Percentiles rank a stretch among this genome's conserved stretches.
Evolutionary conservation across 495 filamentous ascomycete species (phyloP).

Genomic region (Annulohypoxylon moriforme): DNA sequence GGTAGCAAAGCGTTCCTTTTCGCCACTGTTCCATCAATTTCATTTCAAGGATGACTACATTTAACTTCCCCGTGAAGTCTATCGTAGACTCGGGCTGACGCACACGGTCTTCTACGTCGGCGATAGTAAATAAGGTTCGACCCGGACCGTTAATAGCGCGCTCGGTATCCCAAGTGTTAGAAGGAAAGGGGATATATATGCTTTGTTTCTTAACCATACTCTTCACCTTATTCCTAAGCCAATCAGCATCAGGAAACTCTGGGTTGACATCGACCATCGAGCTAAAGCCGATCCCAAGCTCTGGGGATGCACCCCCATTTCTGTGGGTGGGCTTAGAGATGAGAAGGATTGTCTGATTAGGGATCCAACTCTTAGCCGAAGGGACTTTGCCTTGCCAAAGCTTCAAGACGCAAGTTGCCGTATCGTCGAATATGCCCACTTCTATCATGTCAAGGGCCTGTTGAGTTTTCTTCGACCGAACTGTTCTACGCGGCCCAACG

Average conservation of each 20-base stretch:
- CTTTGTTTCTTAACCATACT: slow-evolving; percentile 64
- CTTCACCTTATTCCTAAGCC: slow-evolving; percentile 64
- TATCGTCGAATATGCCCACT: slow-evolving; percentile 70
- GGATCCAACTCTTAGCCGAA: slow-evolving; percentile 63
- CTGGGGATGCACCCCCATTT: slow-evolving; percentile 40
- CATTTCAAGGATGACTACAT: slow-evolving; percentile 65
- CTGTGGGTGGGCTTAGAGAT: slow-evolving; percentile 64
- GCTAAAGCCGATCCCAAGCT: slow-evolving; percentile 57
- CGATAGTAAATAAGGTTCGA: slow-evolving; percentile 67
- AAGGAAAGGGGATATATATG: slow-evolving; percentile 64
- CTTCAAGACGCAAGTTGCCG: slow-evolving; percentile 61
- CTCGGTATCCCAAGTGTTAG: slow-evolving; percentile 64
- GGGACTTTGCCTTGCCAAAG: slow-evolving; percentile 63
- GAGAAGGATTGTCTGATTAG: slow-evolving; percentile 66
- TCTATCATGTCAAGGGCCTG: slow-evolving; percentile 58
- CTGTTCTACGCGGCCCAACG: slow-evolving; percentile 62
- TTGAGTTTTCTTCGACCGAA: slow-evolving; percentile 60
- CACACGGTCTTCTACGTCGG: slow-evolving; percentile 70
- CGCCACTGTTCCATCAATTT: slow-evolving; percentile 59
- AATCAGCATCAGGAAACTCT: slow-evolving; percentile 64
- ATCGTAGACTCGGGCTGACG: slow-evolving; percentile 47
- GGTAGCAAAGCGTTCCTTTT: slow-evolving; percentile 63
- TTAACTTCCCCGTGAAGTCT: slow-evolving; percentile 69
- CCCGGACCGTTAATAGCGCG: slow-evolving; percentile 54
- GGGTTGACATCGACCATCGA: slow-evolving; percentile 71